Evolutionary conservation across 164 flowering plant species (phyloP).

Genomic region (Vitis rotundifolia): DNA sequence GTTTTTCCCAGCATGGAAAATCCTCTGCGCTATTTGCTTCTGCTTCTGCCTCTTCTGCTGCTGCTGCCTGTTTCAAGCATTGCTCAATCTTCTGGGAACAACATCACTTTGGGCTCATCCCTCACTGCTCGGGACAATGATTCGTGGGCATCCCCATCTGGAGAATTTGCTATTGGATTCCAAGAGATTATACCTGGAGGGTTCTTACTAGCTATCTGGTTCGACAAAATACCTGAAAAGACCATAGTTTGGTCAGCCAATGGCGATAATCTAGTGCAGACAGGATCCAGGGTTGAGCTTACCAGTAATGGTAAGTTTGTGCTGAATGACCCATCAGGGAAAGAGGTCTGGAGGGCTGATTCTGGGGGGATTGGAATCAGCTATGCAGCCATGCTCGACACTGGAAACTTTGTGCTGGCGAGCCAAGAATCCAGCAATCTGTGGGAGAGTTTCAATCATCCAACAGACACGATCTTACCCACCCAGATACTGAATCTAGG

Average conservation of each 20-base stretch:
- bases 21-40: too few species aligned
- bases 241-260: background rate
- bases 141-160: background rate
- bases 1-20: too few species aligned
- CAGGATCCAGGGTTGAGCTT: background rate
- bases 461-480: background rate
- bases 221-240: background rate
- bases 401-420: slow-evolving; percentile 11
- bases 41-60: too few species aligned
- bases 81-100: background rate
- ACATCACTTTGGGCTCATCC: background rate
- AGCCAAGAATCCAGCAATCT: background rate
- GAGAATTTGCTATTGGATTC: slow-evolving; percentile 4
- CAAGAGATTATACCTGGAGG: background rate
- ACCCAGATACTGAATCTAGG: slow-evolving; percentile 3
- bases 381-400: background rate
- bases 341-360: too few species aligned
- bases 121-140: background rate
- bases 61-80: too few species aligned
- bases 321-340: too few species aligned
- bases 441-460: slow-evolving; percentile 17
- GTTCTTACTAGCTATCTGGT: background rate
- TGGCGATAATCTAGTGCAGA: background rate
- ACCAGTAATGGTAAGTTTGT: background rate
- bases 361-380: too few species aligned